A percentile compares a stretch with the other conserved stretches of the same genome.
Evolutionary conservation across 257 asterid species (phyloP).

Genomic region (Solanum clarkiae): DNA sequence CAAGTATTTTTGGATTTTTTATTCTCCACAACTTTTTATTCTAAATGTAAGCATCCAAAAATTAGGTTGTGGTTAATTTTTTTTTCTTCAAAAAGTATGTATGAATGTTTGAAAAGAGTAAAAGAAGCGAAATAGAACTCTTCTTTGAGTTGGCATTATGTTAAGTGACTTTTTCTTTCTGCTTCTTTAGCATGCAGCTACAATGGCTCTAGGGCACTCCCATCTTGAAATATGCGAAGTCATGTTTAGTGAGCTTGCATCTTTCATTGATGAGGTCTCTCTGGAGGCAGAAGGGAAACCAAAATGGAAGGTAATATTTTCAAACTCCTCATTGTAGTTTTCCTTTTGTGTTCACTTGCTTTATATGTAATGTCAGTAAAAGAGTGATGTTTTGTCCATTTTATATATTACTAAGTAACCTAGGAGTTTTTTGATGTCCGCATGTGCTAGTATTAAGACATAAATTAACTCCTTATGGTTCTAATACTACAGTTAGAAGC

Average conservation of each 20-base stretch:
- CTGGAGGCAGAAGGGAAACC: constrained; percentile 95
- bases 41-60: background rate
- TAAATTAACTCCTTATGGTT: background rate
- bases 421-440: background rate
- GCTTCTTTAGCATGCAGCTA: constrained; percentile 72
- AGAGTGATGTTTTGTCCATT: background rate
- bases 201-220: constrained; percentile 99
- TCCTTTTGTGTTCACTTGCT: background rate
- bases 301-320: constrained; percentile 81
- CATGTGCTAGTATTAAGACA: background rate
- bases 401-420: background rate
- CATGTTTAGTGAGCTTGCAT: constrained; percentile 94
- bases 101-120: background rate
- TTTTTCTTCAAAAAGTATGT: background rate
- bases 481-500: background rate
- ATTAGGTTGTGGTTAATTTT: background rate
- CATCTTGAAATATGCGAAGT: constrained; percentile 94
- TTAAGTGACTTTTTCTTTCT: background rate
- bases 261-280: constrained; percentile 88
- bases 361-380: background rate
- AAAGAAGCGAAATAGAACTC: background rate
- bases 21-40: background rate
- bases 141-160: background rate
- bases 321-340: background rate
- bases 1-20: background rate